These are phyloP conservation scores for Microcos paniculata DNA, from an alignment of 345 rosid species.

Conservation along the genomic window DNA sequence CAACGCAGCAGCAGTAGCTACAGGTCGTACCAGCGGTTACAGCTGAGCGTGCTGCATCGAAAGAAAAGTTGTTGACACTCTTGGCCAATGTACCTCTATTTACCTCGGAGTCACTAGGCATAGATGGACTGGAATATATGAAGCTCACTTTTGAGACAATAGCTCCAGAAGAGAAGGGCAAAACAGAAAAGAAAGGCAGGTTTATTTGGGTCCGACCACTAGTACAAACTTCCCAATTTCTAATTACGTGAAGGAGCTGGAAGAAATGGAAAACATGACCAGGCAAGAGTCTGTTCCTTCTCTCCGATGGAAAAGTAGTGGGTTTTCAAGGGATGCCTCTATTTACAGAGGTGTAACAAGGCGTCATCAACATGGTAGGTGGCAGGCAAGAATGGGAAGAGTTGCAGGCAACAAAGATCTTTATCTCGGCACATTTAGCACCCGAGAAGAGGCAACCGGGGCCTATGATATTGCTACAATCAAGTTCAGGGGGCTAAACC, in stretches of 20 bases:
- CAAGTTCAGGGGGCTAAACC: slow-evolving; percentile 85
- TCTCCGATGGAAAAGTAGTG: slow-evolving; percentile 90
- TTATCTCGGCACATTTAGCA: too few relatives aligned
- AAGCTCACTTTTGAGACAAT: slow-evolving; percentile 95
- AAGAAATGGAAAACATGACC: slow-evolving; percentile 90
- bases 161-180: slow-evolving; percentile 95
- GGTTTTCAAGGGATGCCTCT: slow-evolving; percentile 94
- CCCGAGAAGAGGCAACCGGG: slow-evolving; percentile 98
- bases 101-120: slow-evolving; percentile 93
- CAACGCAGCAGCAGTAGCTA: slow-evolving; percentile 20
- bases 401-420: too few relatives aligned
- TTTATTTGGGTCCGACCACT: slow-evolving; percentile 96
- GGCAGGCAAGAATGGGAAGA: too few relatives aligned
- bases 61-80: slow-evolving; percentile 61
- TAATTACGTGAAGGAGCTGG: slow-evolving; percentile 77
- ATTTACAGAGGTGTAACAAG: too few relatives aligned
- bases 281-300: slow-evolving; percentile 96
- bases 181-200: slow-evolving; percentile 91
- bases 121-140: slow-evolving; percentile 94
- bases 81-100: slow-evolving; percentile 90
- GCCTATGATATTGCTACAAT: slow-evolving; percentile 98
- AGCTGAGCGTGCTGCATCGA: slow-evolving; percentile 43
- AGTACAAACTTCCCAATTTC: slow-evolving; percentile 88
- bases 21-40: slow-evolving; percentile 28
- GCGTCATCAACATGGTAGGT: too few relatives aligned